These are phyloP conservation scores for Collariella sp. DNA, from an alignment of 495 filamentous ascomycete genomes.

Conservation along the genomic window DNA sequence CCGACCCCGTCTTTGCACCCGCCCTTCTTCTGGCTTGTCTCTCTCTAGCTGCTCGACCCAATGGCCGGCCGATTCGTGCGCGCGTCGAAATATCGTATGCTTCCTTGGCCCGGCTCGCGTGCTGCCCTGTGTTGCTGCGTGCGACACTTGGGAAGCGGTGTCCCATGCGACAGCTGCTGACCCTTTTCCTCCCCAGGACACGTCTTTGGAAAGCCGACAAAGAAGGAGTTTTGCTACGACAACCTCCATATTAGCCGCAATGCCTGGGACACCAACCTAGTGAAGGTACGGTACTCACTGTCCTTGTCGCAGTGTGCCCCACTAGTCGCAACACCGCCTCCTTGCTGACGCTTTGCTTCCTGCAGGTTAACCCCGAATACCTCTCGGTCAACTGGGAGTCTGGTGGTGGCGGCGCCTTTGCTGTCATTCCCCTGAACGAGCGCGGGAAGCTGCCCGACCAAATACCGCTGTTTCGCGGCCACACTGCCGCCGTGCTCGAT, in stretches of 20 bases:
- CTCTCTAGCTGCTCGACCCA: slow-evolving; percentile 7
- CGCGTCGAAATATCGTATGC: slow-evolving; percentile 95
- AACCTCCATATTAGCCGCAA: slow-evolving; percentile 90
- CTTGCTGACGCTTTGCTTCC: slow-evolving; percentile 20
- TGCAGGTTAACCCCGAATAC: slow-evolving; percentile 86
- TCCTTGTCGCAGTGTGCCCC: background rate
- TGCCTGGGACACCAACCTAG: slow-evolving; percentile 97
- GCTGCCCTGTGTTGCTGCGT: slow-evolving; percentile 14
- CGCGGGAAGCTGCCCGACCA: slow-evolving; percentile 83
- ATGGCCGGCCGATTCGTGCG: slow-evolving; percentile 98
- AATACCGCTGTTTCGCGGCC: slow-evolving; percentile 89
- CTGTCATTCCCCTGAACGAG: slow-evolving; percentile 86
- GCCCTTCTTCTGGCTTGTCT: background rate
- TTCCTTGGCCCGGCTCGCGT: slow-evolving; percentile 1
- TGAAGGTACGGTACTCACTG: slow-evolving; percentile 63
- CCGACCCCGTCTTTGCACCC: background rate
- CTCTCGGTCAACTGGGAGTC: slow-evolving; percentile 98
- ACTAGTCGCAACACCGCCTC: background rate
- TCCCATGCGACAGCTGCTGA: slow-evolving; percentile 15
- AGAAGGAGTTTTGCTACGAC: slow-evolving; percentile 92
- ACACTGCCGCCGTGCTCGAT: slow-evolving; percentile 90
- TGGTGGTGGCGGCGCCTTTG: slow-evolving; percentile 92
- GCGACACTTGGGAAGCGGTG: slow-evolving; percentile 9
- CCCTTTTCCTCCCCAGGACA: slow-evolving; percentile 55
- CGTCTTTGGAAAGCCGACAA: slow-evolving; percentile 89